phyloP scores from a whole-genome alignment of 345 rosid species.

The Gossypium thurberi region DNA sequence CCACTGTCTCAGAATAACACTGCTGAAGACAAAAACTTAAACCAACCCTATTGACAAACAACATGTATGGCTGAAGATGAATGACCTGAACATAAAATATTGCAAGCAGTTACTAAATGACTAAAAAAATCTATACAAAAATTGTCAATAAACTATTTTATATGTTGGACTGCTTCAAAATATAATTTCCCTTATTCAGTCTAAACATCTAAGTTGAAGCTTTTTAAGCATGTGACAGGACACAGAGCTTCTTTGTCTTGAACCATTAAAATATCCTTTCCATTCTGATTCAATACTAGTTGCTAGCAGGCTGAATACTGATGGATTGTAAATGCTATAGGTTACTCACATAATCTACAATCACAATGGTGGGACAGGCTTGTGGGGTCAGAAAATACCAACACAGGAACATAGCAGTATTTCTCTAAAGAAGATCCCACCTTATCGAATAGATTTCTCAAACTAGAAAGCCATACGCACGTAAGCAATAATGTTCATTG shows the following conservation, averaged over 20 bases:
- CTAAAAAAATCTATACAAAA: neutral
- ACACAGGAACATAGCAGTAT: neutral
- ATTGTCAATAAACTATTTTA: constrained; percentile 5
- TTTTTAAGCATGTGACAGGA: neutral
- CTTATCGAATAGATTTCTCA: neutral
- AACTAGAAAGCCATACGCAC: neutral
- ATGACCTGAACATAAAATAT: constrained; percentile 57
- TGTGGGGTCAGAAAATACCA: neutral
- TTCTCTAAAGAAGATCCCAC: neutral
- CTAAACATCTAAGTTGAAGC: neutral
- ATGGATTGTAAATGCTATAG: neutral
- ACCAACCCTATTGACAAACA: constrained; percentile 80
- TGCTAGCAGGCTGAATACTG: neutral
- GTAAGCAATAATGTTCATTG: neutral
- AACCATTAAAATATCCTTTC: neutral
- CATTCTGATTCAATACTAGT: neutral
- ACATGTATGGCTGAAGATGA: constrained; percentile 84
- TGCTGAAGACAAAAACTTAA: constrained; percentile 73
- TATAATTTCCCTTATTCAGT: neutral
- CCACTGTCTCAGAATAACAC: constrained; percentile 65
- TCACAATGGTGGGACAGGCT: neutral
- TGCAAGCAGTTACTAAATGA: constrained; percentile 13
- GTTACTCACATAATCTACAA: neutral
- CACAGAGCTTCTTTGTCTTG: neutral
- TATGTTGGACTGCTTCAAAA: neutral